phyloP scores from a whole-genome alignment of 495 filamentous ascomycete species.

The Podospora comata region DNA sequence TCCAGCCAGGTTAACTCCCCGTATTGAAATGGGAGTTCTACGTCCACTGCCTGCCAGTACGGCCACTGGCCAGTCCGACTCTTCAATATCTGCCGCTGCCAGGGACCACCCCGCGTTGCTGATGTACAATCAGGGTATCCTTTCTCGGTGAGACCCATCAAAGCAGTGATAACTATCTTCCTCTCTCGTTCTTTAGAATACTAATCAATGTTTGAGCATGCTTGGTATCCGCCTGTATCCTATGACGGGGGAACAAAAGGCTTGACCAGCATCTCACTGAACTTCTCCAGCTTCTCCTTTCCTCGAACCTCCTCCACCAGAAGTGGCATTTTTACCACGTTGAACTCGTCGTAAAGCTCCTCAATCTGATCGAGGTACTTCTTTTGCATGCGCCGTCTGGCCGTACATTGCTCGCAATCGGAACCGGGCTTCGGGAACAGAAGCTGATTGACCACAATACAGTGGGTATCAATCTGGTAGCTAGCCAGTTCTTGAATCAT shows the following conservation, averaged over 20 bases:
- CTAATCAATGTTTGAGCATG: background rate
- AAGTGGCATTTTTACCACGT: conserved; percentile 96
- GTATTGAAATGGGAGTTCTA: background rate
- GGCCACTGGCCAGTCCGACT: background rate
- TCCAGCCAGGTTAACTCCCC: background rate
- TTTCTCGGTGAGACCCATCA: background rate
- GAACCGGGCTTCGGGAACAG: conserved; percentile 85
- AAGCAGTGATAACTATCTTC: background rate
- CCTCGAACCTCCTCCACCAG: conserved; percentile 93
- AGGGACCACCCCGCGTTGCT: background rate
- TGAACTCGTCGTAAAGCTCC: conserved; percentile 98
- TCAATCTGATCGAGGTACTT: conserved; percentile 99
- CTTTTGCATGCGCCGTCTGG: conserved; percentile 96
- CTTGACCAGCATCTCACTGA: conserved; percentile 87
- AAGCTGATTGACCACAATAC: conserved; percentile 97
- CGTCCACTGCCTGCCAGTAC: background rate
- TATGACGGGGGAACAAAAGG: conserved; percentile 74
- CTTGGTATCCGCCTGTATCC: background rate
- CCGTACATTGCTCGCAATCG: conserved; percentile 92
- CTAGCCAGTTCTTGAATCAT: conserved; percentile 97
- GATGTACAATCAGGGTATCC: background rate
- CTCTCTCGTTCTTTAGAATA: background rate
- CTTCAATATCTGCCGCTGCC: background rate
- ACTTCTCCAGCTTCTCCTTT: conserved; percentile 88
- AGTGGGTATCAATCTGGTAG: conserved; percentile 94